Percentiles rank a stretch among this genome's conserved stretches.
phyloP scores from a whole-genome alignment of 164 flowering plant genomes.

The Houttuynia cordata region DNA sequence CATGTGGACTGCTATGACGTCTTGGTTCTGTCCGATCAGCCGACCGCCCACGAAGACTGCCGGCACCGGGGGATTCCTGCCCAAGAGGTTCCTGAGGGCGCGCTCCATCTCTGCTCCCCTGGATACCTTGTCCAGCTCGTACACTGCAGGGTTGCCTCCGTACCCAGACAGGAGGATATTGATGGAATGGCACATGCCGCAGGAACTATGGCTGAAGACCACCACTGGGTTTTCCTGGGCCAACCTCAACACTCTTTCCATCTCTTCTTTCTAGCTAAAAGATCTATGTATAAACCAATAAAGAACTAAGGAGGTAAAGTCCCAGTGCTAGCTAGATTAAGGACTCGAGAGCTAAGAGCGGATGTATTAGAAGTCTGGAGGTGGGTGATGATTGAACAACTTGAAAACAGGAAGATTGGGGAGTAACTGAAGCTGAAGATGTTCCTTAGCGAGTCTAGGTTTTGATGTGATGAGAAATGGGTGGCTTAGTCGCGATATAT shows the following conservation, averaged over 20 bases:
- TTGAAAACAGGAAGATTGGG: background rate
- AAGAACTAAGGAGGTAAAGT: too few relatives aligned
- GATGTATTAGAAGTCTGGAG: background rate
- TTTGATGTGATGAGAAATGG: too few relatives aligned
- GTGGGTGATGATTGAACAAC: background rate
- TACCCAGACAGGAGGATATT: conserved; percentile 25
- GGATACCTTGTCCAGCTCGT: conserved; percentile 27
- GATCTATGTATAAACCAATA: too few relatives aligned
- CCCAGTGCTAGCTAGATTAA: too few relatives aligned
- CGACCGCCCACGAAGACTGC: conserved; percentile 2
- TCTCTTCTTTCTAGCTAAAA: background rate
- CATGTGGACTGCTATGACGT: conserved; percentile 26
- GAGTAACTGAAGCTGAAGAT: background rate
- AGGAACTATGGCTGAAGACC: conserved; percentile 31
- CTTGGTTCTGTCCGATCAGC: conserved; percentile 11
- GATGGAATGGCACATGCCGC: conserved; percentile 31
- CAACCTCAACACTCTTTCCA: conserved; percentile 20
- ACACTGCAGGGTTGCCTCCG: conserved; percentile 27
- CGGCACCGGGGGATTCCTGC: conserved; percentile 22
- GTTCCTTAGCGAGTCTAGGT: background rate
- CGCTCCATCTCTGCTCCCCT: conserved; percentile 27
- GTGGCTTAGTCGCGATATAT: too few relatives aligned
- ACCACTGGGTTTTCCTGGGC: conserved; percentile 25
- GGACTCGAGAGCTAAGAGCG: too few relatives aligned
- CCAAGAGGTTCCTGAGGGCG: conserved; percentile 17